Conservation (phyloP, 345 rosid genomes). For the Fremontodendron californicum region DNA sequence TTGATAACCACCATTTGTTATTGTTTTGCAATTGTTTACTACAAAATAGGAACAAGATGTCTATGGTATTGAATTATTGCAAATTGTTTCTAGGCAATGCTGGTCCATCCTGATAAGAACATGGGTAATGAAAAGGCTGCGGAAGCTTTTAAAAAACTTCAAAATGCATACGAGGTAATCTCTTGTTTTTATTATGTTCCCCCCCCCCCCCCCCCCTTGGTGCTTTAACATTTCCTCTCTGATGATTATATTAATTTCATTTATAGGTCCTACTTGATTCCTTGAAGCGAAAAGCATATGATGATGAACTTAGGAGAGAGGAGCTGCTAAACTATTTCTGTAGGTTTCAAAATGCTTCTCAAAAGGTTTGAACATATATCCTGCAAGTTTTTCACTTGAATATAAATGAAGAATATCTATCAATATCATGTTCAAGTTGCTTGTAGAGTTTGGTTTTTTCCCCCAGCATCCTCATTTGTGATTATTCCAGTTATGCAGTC, state of each 20-base stretch:
- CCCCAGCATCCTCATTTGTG: not conserved
- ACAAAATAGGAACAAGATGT: not conserved
- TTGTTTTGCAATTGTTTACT: not conserved
- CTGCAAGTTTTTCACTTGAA: not conserved
- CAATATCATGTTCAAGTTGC: not conserved
- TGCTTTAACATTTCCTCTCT: not conserved
- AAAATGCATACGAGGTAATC: constrained; percentile 91
- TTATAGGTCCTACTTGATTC: constrained; percentile 83
- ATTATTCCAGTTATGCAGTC: not conserved
- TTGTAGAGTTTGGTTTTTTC: not conserved
- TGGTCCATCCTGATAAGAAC: constrained; percentile 98
- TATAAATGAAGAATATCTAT: not conserved
- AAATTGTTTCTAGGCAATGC: constrained; percentile 66
- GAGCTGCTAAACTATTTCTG: constrained; percentile 77
- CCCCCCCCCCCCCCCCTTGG: not conserved
- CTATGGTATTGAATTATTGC: constrained; percentile 18
- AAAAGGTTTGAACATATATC: constrained; percentile 48
- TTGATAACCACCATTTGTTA: not conserved
- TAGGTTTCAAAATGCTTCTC: constrained; percentile 72
- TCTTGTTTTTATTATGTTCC: constrained; percentile 3
- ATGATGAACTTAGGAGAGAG: constrained; percentile 87
- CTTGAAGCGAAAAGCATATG: constrained; percentile 75
- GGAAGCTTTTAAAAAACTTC: constrained; percentile 98
- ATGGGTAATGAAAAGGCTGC: constrained; percentile 99
- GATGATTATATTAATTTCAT: not conserved